These are phyloP conservation scores for Kwoniella shandongensis DNA, from an alignment of 768 basidiomycete species.

Conservation along the genomic window DNA sequence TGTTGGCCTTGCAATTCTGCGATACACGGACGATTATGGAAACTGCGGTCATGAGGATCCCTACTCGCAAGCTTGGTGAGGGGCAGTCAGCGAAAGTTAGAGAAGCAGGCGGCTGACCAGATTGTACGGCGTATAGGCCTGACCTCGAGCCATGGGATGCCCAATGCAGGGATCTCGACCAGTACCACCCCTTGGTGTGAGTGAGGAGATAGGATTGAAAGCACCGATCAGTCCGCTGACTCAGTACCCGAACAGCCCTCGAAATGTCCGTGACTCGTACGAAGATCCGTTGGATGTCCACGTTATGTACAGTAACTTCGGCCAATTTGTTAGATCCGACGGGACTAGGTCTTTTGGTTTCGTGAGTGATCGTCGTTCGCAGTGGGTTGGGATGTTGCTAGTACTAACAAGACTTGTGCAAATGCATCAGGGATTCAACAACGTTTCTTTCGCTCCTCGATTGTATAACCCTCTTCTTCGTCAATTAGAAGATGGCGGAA, in stretches of 20 bases:
- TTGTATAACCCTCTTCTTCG: constrained; percentile 23
- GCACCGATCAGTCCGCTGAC: no score
- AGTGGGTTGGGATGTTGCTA: no score
- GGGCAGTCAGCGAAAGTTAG: not conserved
- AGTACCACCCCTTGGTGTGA: no score
- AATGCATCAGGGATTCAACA: constrained; percentile 18
- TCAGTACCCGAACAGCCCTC: constrained; percentile 19
- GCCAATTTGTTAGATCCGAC: constrained; percentile 14
- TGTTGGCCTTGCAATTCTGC: no score
- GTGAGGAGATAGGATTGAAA: no score
- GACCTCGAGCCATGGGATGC: no score
- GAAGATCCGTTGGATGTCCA: constrained; percentile 1
- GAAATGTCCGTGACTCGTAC: constrained; percentile 10
- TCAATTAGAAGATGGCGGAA: constrained; percentile 11
- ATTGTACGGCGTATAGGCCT: no score
- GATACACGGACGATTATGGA: no score
- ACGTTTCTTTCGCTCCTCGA: constrained; percentile 16
- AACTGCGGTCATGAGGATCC: not conserved
- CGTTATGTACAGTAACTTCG: constrained; percentile 14
- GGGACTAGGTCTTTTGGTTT: constrained; percentile 15
- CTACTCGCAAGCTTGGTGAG: not conserved
- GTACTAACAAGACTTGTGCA: not conserved
- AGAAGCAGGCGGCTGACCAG: no score
- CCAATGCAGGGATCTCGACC: no score
- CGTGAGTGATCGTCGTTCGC: constrained; percentile 9